Base-by-base conservation (phyloP, 2,329 filamentous ascomycete genomes). In the Neocatenulostroma microsporum region DNA sequence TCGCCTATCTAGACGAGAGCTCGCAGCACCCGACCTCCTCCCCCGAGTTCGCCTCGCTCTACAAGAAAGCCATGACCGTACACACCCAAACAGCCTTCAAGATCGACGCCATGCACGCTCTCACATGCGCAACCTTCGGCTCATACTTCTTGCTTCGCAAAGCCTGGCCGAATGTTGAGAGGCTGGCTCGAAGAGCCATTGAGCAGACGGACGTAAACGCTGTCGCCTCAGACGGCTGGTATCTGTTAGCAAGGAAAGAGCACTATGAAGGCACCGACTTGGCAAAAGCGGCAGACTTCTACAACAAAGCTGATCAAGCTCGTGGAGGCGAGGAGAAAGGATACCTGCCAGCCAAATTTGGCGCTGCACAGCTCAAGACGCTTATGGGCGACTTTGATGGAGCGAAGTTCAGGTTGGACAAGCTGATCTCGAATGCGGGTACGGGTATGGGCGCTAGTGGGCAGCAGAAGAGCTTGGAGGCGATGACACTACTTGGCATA, bases 151-250 rank as follows among this genome's bases (percentile, higher is more conserved):
- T 95, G 19, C 80, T 86, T 2, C 76, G 84, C 53, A 93, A 87
- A 57, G 77, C 79, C 7, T 82, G 86, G 62, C 66, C 76, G 17
- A 87, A 86, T 42, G 87, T 91, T 8, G 87, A 96, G 48, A 79
- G 80, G 14, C 72, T 98, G 13, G 85, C 89, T 6, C 83, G 88
- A 58, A 91, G 91, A 60, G 88, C 91, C 5, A 95, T 98, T 45
- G 86, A 95, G 55, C 82, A 85, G 53, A 96, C 91, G 2, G 91
- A 98, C 56, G 85, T 96, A 50, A 94, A 94, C 59, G 85, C 88
- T 3, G 86, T 96, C 59, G 89, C 89, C 15, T 94, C 89, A 63
- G 93, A 98, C 57, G 93, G 91, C 23, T 96, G 89, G 88, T 98
- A 95, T 62, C 67, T 96, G 7, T 75, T 96, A 26, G 91, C 87